Base-by-base conservation (phyloP, 768 basidiomycete genomes). In the Leccinum arenicola region DNA sequence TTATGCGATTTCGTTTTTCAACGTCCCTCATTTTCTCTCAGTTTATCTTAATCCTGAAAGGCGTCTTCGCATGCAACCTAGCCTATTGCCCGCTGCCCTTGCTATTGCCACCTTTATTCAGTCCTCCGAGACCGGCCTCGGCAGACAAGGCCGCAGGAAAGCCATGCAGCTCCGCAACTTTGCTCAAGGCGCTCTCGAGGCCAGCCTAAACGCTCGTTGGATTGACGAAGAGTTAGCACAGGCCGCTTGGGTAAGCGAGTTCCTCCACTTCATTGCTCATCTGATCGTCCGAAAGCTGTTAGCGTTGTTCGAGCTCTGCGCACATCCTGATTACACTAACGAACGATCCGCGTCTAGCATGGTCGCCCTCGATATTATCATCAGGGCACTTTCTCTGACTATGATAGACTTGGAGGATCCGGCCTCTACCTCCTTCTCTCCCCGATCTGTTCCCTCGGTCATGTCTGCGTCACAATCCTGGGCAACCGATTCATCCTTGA, bases 1-100 rank as follows among this genome's bases (percentile, higher is more conserved):
- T 61, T 84, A 87, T 71, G 89, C 86, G 85, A 82, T 90, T 66
- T 84, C 86, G 10, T 91, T 89, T 67, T 80, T 91, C 66, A 86
- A 89, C 65, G 74, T 89, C 36, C 87, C 88, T 51, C 81, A 74
- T 12, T 90, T 92, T 73, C 83, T 88, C 62, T 72, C 74, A 50
- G 81, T 77, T 56, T 84, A 85, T 65, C 79, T 77, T 61, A 80
- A 91, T 64, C 77, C 86, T n/a, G 61, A 60, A 7, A 76, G 75
- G 53, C 76, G 88, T 62, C 76, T 78, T 57, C 69, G 71, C 45
- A 81, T 90, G 70, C 89, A 91, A 66, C 90, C 89, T 14, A 83
- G 86, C 64, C 70, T 91, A 43, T 70, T 90, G 12, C 77, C 85
- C 38, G 80, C 84, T 19, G 76, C 83, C 15, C 78, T 91, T 15